phyloP scores from a whole-genome alignment of 495 filamentous ascomycete genomes.

The Aspergillus egyptiacus region DNA sequence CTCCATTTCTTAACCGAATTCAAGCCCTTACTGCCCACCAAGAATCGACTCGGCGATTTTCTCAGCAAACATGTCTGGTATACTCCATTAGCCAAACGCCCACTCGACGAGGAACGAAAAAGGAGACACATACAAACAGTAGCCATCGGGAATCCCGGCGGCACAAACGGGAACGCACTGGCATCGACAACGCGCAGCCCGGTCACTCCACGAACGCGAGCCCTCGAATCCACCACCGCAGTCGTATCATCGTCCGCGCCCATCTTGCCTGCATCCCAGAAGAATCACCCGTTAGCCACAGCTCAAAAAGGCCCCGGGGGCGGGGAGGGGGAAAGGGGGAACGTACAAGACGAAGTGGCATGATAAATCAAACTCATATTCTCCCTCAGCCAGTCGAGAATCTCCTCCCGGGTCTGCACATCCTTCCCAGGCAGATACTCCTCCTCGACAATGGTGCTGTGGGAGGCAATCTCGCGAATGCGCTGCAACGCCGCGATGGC shows the following conservation, averaged over 20 bases:
- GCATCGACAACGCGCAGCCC: slow-evolving; percentile 56
- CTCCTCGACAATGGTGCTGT: slow-evolving; percentile 35
- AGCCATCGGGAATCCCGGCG: slow-evolving; percentile 51
- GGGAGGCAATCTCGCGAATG: slow-evolving; percentile 33
- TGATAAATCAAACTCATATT: too few relatives aligned
- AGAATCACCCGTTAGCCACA: too few relatives aligned
- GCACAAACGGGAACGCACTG: slow-evolving; percentile 49
- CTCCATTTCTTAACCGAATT: too few relatives aligned
- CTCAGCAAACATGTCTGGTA: slow-evolving; percentile 50
- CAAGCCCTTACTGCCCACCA: too few relatives aligned
- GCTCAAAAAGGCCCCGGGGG: too few relatives aligned
- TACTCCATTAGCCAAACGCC: background rate
- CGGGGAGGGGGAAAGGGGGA: too few relatives aligned
- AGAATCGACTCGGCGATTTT: slow-evolving; percentile 59
- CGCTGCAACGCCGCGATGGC: slow-evolving; percentile 49
- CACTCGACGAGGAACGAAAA: background rate
- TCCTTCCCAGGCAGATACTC: slow-evolving; percentile 47
- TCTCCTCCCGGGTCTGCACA: slow-evolving; percentile 46
- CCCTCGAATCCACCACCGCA: slow-evolving; percentile 50
- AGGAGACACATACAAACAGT: slow-evolving; percentile 38
- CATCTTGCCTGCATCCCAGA: too few relatives aligned
- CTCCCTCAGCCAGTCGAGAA: slow-evolving; percentile 38
- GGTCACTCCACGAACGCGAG: slow-evolving; percentile 45
- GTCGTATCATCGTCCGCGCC: slow-evolving; percentile 38
- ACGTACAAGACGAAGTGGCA: slow-evolving; percentile 42